Conservation (phyloP, 1,284 basidiomycete species). For the Microbotryomycetes sp. region DNA sequence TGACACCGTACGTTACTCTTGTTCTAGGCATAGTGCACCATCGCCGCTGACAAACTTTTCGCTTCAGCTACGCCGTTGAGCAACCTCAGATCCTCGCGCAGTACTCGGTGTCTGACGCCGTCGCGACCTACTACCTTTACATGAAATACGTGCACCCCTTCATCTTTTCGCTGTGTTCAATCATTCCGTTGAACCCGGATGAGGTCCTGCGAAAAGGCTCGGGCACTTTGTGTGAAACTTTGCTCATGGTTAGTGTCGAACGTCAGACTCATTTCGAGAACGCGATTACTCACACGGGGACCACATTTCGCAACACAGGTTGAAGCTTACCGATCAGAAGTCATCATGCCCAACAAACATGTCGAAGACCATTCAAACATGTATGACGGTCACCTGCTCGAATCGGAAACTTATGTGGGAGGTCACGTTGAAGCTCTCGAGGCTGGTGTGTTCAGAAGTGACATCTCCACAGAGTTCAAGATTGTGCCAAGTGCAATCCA, state of each 20-base stretch:
- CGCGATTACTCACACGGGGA: neutral
- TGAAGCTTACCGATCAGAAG: slow-evolving; percentile 82
- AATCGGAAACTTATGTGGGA: slow-evolving; percentile 97
- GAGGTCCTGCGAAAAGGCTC: slow-evolving; percentile 94
- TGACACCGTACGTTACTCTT: slow-evolving; percentile 78
- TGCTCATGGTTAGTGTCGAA: slow-evolving; percentile 74
- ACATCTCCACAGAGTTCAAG: slow-evolving; percentile 93
- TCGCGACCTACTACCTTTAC: slow-evolving; percentile 98
- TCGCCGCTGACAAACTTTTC: neutral
- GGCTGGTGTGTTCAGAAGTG: slow-evolving; percentile 95
- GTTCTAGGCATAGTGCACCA: neutral
- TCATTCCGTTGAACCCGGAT: slow-evolving; percentile 94
- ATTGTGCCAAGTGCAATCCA: slow-evolving; percentile 82
- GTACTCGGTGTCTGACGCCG: slow-evolving; percentile 99
- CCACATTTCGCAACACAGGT: slow-evolving; percentile 53
- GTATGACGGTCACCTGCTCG: slow-evolving; percentile 90
- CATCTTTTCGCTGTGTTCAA: slow-evolving; percentile 98
- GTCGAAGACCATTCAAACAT: slow-evolving; percentile 88
- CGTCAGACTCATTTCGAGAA: neutral
- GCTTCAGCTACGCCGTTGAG: slow-evolving; percentile 80
- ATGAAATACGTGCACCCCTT: slow-evolving; percentile 99
- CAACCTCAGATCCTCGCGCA: slow-evolving; percentile 92
- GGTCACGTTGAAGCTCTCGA: slow-evolving; percentile 98
- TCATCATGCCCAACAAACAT: slow-evolving; percentile 98
- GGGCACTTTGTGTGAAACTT: slow-evolving; percentile 93